A percentile compares a stretch with the other conserved stretches of the same genome.
Evolutionary conservation across 2,329 filamentous ascomycete genomes (phyloP).

Genomic region (Exophiala viscosa): DNA sequence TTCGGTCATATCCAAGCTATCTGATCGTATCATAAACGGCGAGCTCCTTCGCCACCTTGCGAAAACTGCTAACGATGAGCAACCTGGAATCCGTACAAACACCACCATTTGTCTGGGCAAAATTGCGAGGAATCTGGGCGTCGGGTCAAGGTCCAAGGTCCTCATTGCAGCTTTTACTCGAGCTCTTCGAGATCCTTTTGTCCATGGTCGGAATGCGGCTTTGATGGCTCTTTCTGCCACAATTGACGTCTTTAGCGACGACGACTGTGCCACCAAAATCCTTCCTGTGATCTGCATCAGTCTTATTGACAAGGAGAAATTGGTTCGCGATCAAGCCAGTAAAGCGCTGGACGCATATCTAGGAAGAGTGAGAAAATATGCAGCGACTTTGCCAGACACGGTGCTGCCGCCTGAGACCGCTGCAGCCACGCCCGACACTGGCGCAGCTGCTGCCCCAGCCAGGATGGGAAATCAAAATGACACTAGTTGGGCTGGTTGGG

Average conservation of each 20-base stretch:
- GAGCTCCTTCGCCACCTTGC: constrained; percentile 86
- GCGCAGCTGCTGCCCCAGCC: constrained; percentile 36
- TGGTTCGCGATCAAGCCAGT: constrained; percentile 84
- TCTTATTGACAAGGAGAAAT: constrained; percentile 90
- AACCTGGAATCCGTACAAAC: constrained; percentile 94
- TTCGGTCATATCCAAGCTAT: constrained; percentile 80
- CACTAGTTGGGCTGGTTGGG: constrained; percentile 88
- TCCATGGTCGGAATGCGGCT: constrained; percentile 87
- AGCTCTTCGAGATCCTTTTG: constrained; percentile 86
- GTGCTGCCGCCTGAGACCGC: constrained; percentile 64
- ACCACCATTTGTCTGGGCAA: constrained; percentile 97
- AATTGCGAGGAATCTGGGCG: constrained; percentile 83
- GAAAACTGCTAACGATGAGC: constrained; percentile 95
- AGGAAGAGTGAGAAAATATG: constrained; percentile 74
- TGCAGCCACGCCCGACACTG: constrained; percentile 47
- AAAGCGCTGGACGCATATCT: constrained; percentile 87
- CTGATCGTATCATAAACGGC: constrained; percentile 88
- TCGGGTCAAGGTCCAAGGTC: constrained; percentile 75
- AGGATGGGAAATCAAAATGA: constrained; percentile 77
- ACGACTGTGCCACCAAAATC: constrained; percentile 81
- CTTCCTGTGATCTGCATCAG: constrained; percentile 79
- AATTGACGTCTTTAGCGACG: constrained; percentile 78
- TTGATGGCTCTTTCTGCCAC: constrained; percentile 83
- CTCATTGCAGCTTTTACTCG: constrained; percentile 88
- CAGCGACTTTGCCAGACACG: constrained; percentile 73